Evolutionary conservation across 2,329 filamentous ascomycete genomes (phyloP), one percentile per base, ranked within the genome.

Genomic region (Claviceps pazoutovae): DNA sequence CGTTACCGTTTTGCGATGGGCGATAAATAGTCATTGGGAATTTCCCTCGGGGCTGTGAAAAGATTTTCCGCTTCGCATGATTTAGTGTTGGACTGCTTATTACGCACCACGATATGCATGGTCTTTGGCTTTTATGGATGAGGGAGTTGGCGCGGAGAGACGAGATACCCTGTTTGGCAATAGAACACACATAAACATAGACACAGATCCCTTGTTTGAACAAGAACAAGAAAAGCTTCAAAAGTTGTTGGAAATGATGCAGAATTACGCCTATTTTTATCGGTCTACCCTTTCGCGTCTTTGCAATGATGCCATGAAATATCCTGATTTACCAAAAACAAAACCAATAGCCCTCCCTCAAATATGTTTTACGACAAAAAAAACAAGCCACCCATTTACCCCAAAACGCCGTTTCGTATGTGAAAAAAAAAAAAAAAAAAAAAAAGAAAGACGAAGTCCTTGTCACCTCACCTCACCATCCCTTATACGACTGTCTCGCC

Each of bases 401-500:
- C 21, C 11, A 11, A 11, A 34, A 34, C 30, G 30, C 30, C n/a
- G 3, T 41, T n/a, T n/a, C 14, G 6, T n/a, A 41, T 8, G n/a
- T n/a, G 4, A 41, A 41, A n/a, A 17, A 5, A 17, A 1, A 44
- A 23, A 17, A 17, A 39, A 14, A 30, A 26, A 47, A 4, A 5
- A 46, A 52, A 38, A 63, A 67, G 8, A 46, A 34, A 34, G 4
- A 34, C 11, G 30, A 23, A n/a, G 13, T 26, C 44, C 46, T 11
- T 11, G 8, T 11, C 41, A 43, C 19, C 38, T 11, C 41, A 43
- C 19, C 38, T 60, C 60, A 68, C 64, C 65, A 67, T 43, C 64
- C 59, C 62, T 74, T 88, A 71, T 81, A 89, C 7, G 83, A 83
- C 61, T 84, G 78, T 65, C 89, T 80, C 68, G 75, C 74, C 49